Evolutionary conservation across 805 yeast species (phyloP), one percentile per base, ranked within the genome.

Genomic region (Cyberlindnera maclurae): DNA sequence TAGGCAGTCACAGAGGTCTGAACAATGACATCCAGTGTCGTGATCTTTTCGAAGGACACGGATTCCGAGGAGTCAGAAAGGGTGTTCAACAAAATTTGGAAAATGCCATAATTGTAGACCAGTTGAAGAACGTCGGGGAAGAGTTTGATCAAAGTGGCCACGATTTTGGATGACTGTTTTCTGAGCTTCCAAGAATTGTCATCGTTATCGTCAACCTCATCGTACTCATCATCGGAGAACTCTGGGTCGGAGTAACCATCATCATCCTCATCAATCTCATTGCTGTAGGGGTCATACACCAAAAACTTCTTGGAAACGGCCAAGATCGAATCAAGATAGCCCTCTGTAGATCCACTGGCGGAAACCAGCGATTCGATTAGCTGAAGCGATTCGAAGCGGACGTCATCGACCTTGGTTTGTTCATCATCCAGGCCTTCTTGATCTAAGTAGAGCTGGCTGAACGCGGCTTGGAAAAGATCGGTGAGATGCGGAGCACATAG

Each of bases 151-250:
- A 73, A 40, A 0, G 67, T 51, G 13, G 65, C 55, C 7, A 71
- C 50, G 26, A 77, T 50, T 24, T 59, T 60, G 6, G 74, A 65
- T 0, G 84, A 60, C 38, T 69, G 70, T 31, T 73, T 62, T 42
- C 93, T 63, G 15, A 83, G 58, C 45, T 74, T 79, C 82, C 89
- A 79, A 2, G 81, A 70, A 37, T 64, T 66, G 38, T 73, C 81
- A 27, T 73, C 76, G 41, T 56, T 58, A 35, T 63, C 70, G 10
- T 61, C 58, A 35, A 57, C 52, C 22, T 56, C 63, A n/a, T 50
- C 60, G 5, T 63, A 52, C 35, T 51, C 68, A n/a, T 62, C 69
- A 22, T 67, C 73, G 12, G 56, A 58, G 18, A 51, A 65, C 10
- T 73, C 79, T n/a, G 64, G 71, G n/a, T 68, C 73, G 20, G 64